Evolutionary conservation across 1,139 yeast species (phyloP).

Genomic region (Yamadazyma sp.): DNA sequence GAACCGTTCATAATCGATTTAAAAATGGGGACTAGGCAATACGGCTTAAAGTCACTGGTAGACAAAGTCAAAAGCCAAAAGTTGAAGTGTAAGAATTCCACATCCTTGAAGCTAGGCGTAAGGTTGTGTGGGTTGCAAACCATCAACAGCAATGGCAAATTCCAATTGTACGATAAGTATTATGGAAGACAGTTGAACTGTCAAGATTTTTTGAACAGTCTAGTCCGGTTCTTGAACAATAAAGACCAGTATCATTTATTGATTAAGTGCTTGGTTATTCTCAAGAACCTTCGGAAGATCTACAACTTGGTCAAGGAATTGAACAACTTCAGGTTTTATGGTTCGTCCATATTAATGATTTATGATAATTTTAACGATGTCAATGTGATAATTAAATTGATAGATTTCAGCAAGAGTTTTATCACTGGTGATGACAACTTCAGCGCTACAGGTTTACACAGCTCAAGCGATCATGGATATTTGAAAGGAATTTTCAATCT

Average conservation of each 20-base stretch:
- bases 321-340: conserved; percentile 86
- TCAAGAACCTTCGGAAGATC: conserved; percentile 60
- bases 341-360: conserved; percentile 83
- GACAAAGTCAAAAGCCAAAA: conserved; percentile 80
- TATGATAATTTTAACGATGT: conserved; percentile 65
- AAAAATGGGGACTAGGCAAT: conserved; percentile 98
- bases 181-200: conserved; percentile 77
- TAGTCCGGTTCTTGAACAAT: conserved; percentile 78
- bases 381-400: conserved; percentile 61
- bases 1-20: conserved; percentile 91
- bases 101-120: conserved; percentile 82
- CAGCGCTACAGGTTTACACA: conserved; percentile 11
- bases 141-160: conserved; percentile 60
- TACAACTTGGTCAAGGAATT: conserved; percentile 53
- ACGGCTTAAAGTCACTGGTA: conserved; percentile 85
- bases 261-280: conserved; percentile 64
- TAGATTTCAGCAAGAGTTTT: conserved; percentile 94
- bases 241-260: conserved; percentile 53
- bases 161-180: conserved; percentile 76
- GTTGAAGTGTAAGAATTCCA: conserved; percentile 76
- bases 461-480: conserved; percentile 67
- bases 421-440: conserved; percentile 30
- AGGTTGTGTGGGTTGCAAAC: conserved; percentile 95
- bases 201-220: conserved; percentile 79
- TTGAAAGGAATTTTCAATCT: conserved; percentile 76